Conservation (phyloP, 2,329 filamentous ascomycete genomes). For the Mariannaea sp. region DNA sequence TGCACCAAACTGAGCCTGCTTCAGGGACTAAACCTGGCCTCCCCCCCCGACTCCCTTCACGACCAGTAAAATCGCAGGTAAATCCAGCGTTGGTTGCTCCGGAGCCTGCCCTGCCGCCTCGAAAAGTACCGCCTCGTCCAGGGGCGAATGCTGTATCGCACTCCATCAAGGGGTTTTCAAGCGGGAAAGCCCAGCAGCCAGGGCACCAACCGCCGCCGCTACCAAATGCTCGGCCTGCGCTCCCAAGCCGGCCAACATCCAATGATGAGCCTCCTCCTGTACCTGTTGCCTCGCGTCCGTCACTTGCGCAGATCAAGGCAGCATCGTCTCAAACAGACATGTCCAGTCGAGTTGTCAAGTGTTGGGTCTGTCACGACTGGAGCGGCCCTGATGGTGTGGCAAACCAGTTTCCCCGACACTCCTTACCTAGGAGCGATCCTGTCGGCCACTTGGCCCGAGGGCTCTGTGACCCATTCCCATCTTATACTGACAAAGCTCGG, state of each 20-base stretch:
- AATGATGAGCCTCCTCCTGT: slow-evolving; percentile 56
- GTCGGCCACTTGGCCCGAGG: slow-evolving; percentile 76
- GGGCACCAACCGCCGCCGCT: slow-evolving; percentile 19
- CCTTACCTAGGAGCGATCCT: slow-evolving; percentile 68
- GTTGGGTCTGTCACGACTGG: slow-evolving; percentile 87
- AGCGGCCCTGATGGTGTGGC: slow-evolving; percentile 79
- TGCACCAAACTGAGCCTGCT: slow-evolving; percentile 26
- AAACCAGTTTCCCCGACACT: slow-evolving; percentile 72
- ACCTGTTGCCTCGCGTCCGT: slow-evolving; percentile 58
- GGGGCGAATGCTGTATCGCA: slow-evolving; percentile 23
- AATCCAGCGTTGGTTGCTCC: slow-evolving; percentile 18
- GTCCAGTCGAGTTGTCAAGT: slow-evolving; percentile 48
- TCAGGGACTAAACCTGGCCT: slow-evolving; percentile 46
- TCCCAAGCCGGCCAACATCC: slow-evolving; percentile 21
- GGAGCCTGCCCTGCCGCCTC: slow-evolving; percentile 18
- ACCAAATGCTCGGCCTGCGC: slow-evolving; percentile 24
- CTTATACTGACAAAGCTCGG: slow-evolving; percentile 86
- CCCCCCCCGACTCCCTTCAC: slow-evolving; percentile 57
- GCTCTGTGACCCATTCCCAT: slow-evolving; percentile 79
- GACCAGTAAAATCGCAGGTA: slow-evolving; percentile 44
- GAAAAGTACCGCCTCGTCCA: slow-evolving; percentile 25
- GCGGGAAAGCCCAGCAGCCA: slow-evolving; percentile 11
- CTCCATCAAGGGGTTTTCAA: slow-evolving; percentile 24
- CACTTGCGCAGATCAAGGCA: slow-evolving; percentile 55
- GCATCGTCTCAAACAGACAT: slow-evolving; percentile 42